Base-by-base conservation (phyloP, 345 rosid genomes). In the Populus ilicifolia region DNA sequence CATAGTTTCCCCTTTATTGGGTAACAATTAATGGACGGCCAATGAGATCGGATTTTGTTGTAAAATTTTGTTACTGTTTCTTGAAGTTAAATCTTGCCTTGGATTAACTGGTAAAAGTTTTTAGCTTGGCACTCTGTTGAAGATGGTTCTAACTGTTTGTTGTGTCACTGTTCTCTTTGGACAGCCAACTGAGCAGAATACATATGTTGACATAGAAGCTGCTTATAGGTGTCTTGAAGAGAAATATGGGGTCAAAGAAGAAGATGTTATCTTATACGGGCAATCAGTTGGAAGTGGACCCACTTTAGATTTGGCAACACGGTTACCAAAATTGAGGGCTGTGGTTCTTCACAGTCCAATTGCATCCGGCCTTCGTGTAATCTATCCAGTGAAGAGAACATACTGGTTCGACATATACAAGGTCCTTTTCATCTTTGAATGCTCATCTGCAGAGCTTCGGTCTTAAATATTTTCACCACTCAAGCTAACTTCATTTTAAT, bases 251-350 rank as follows among this genome's bases (percentile, higher is more conserved):
- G 90, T 84, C 23, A 92, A 89, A 84, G 90, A 95, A 85, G 94
- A 93, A 83, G 90, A 93, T 85, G 88, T 90, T 50, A 88, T 95
- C 78, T 87, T 95, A 78, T 95, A 95, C 61, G 98, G 98, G 43
- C 97, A 94, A 76, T 94, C 98, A 11, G 95, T 94, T 48, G 98
- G 98, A 63, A 94, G 98, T 76, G 99, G 99, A 29, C 98, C 99
- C 46, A 92, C 98, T 77, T 86, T 93, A 77, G 97, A 95, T 73
- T 78, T 95, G 78, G 96, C 99, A 81, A 80, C 90, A 52, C 86
- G 85, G 54, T 90, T 95, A 76, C 89, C 86, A 2, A 88, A 84
- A 50, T 77, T 93, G 65, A 88, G 98, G 82, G 97, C 99, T 0
- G 99, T 95, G 77, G 93, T 95, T 85, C 97, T 95, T 67, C 99